These are phyloP conservation scores for Fusarium miscanthi DNA, from an alignment of 2,329 filamentous ascomycete genomes.

Conservation along the genomic window DNA sequence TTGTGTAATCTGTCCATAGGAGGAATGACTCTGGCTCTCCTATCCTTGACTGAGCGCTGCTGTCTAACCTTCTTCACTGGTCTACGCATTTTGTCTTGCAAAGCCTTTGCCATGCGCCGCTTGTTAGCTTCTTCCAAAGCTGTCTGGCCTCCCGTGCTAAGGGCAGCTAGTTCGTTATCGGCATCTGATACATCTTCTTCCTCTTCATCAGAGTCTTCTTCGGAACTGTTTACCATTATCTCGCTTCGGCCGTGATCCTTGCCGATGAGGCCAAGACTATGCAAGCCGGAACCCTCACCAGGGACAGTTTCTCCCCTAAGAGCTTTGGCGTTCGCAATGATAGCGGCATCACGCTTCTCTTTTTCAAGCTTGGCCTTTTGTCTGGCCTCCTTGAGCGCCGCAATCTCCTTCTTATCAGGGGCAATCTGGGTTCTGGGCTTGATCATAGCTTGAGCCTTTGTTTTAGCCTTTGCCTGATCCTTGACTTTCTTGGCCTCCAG, in stretches of 20 bases:
- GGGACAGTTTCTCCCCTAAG: conserved; percentile 53
- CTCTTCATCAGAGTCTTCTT: conserved; percentile 78
- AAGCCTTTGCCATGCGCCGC: conserved; percentile 54
- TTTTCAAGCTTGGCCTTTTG: conserved; percentile 80
- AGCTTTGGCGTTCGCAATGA: conserved; percentile 74
- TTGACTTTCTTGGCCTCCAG: conserved; percentile 55
- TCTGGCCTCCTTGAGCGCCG: conserved; percentile 74
- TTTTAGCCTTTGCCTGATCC: conserved; percentile 44
- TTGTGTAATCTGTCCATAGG: conserved; percentile 88
- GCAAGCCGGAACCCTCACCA: conserved; percentile 82
- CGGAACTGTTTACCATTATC: conserved; percentile 89
- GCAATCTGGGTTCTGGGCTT: conserved; percentile 47
- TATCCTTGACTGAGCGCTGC: conserved; percentile 87
- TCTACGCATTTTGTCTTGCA: conserved; percentile 69
- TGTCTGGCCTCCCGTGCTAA: conserved; percentile 62
- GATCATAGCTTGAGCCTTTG: conserved; percentile 46
- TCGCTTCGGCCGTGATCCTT: conserved; percentile 86
- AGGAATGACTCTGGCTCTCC: conserved; percentile 90
- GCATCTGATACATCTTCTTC: conserved; percentile 66
- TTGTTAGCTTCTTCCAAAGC: conserved; percentile 60
- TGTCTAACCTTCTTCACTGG: conserved; percentile 88
- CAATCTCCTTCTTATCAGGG: conserved; percentile 53
- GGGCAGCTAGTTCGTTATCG: conserved; percentile 61
- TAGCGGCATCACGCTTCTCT: conserved; percentile 76
- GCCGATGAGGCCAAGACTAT: conserved; percentile 76